Base-by-base conservation (phyloP, 2,329 filamentous ascomycete species). In the Pseudocercospora eumusae region DNA sequence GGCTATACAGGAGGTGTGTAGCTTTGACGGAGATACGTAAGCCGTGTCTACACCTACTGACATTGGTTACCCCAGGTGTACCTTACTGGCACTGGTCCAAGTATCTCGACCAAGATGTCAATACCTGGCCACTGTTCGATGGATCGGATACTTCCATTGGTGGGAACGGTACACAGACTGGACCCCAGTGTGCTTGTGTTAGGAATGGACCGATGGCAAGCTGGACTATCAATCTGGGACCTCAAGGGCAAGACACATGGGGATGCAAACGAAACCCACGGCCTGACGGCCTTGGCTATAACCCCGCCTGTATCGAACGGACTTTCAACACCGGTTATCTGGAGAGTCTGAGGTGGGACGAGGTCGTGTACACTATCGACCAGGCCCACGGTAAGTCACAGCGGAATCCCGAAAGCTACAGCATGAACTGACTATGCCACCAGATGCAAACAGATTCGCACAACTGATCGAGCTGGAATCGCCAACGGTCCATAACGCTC, bases 1-100 rank as follows among this genome's bases (percentile, higher is more conserved):
- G 57, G 57, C 15, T 60, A 62, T 33, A 15, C 21, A 15, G 15
- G 44, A 27, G 57, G 62, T 61, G 33, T 25, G 75, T 74, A 76
- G 11, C 9, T 23, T 4, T 13, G 2, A 11, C 58, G 69, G 75
- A n/a, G 2, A 75, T 74, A 60, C 75, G 73, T 60, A 74, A 72
- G 2, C 73, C 79, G 72, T 58, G 33, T 78, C 76, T 47, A 75
- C 73, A 23, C 78, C 77, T 59, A 73, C 64, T 20, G 76, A 76
- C 52, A 9, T 45, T 1, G 7, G 2, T 45, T 71, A 68, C 31
- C 74, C 3, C 23, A 59, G 64, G 64, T 33, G 57, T 76, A 36
- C 66, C 68, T 73, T 84, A 84, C 75, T 82, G 80, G 78, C 80
- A 84, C 71, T 85, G 82, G 80, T 76, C 77, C 1, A 75, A 75